A percentile compares a stretch with the other conserved stretches of the same genome.
These are phyloP conservation scores for Bondarzewia mesenterica DNA, from an alignment of 1,284 basidiomycete genomes.

Conservation along the genomic window DNA sequence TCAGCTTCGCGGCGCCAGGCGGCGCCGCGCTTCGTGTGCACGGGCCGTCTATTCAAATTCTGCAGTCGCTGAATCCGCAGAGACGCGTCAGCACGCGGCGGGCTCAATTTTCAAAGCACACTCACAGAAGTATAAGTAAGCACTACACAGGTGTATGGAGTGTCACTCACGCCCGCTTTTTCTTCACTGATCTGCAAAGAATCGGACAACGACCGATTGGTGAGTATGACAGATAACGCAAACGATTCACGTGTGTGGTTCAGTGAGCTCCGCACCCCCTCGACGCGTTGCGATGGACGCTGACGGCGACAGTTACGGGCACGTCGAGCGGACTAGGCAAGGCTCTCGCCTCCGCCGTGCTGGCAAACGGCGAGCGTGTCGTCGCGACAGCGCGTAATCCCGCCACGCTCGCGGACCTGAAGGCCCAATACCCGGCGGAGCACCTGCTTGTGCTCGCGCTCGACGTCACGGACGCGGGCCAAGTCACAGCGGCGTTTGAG, in stretches of 20 bases:
- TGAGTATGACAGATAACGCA: no score
- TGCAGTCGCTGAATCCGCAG: no score
- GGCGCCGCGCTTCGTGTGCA: no score
- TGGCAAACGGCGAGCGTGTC: conserved; percentile 17
- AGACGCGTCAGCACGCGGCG: no score
- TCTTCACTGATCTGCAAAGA: not conserved
- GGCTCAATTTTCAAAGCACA: no score
- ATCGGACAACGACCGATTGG: not conserved
- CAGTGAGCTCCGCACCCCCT: not conserved
- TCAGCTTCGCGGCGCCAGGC: no score
- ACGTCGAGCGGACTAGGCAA: not conserved
- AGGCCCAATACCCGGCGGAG: conserved; percentile 6
- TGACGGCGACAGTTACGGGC: not conserved
- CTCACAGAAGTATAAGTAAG: no score
- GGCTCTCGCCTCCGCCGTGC: not conserved
- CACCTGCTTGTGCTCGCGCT: conserved; percentile 14
- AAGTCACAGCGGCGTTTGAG: conserved; percentile 24
- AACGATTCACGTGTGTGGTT: not conserved
- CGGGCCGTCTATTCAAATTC: no score
- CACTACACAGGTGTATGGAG: no score
- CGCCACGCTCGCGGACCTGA: conserved; percentile 9
- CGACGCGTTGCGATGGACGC: not conserved
- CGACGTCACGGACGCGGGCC: conserved; percentile 20
- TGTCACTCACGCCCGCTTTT: not conserved
- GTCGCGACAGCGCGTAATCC: conserved; percentile 19